These are phyloP conservation scores for Penicillium verhagenii DNA, from an alignment of 495 filamentous ascomycete species.

Conservation along the genomic window DNA sequence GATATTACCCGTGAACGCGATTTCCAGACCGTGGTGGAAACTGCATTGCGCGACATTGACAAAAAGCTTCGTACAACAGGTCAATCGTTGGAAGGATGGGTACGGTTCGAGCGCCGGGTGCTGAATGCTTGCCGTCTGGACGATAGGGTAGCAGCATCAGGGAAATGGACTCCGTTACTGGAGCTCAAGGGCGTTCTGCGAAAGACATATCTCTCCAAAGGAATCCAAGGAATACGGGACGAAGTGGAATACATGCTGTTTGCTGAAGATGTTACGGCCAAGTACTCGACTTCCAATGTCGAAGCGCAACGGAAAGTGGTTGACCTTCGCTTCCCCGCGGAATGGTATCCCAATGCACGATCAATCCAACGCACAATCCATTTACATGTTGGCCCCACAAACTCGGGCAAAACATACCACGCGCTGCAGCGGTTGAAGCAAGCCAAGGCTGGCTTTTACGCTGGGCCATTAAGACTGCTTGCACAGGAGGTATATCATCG, in stretches of 20 bases:
- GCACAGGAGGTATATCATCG: conserved; percentile 91
- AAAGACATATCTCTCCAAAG: conserved; percentile 52
- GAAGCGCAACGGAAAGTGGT: conserved; percentile 63
- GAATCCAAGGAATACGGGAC: conserved; percentile 44
- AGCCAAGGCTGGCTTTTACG: conserved; percentile 77
- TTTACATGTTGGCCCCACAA: conserved; percentile 95
- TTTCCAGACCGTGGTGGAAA: conserved; percentile 29
- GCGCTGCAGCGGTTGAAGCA: conserved; percentile 83
- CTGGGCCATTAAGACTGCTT: conserved; percentile 84
- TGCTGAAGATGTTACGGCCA: conserved; percentile 43
- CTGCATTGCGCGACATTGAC: conserved; percentile 28
- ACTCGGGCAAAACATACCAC: conserved; percentile 97
- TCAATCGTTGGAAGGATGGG: conserved; percentile 24
- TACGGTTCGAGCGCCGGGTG: conserved; percentile 37
- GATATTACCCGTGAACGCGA: conserved; percentile 19
- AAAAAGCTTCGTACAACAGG: conserved; percentile 11
- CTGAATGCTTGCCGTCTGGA: conserved; percentile 34
- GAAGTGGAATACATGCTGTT: conserved; percentile 63
- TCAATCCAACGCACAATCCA: conserved; percentile 77
- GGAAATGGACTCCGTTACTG: conserved; percentile 21
- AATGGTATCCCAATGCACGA: conserved; percentile 87
- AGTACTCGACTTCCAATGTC: conserved; percentile 48
- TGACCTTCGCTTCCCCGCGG: conserved; percentile 79
- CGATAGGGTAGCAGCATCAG: conserved; percentile 4
- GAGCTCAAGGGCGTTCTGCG: conserved; percentile 43